Evolutionary conservation across 2,329 filamentous ascomycete genomes (phyloP).

Genomic region (Cryphonectria parasitica): DNA sequence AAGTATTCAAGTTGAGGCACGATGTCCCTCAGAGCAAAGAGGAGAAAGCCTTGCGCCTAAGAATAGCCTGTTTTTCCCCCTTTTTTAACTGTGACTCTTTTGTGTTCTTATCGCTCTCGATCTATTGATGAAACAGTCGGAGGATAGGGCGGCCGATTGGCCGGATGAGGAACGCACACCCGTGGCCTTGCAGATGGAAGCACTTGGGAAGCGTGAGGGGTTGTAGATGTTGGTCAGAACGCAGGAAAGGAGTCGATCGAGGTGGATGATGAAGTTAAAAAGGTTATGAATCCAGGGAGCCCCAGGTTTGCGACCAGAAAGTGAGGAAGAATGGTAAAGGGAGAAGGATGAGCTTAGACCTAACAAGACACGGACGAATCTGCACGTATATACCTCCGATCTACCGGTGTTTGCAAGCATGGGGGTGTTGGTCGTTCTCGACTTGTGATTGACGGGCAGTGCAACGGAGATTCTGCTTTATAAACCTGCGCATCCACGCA

Average conservation of each 20-base stretch:
- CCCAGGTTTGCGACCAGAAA: neutral
- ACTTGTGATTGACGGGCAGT: neutral
- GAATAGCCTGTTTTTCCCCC: neutral
- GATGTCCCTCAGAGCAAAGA: neutral
- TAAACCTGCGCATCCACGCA: neutral
- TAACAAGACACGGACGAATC: neutral
- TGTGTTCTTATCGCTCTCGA: neutral
- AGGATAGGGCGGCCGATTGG: neutral
- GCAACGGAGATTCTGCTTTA: neutral
- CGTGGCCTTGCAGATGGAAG: neutral
- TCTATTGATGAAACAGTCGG: neutral
- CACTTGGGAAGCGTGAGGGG: neutral
- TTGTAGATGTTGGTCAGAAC: neutral
- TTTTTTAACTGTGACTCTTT: neutral
- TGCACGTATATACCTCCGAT: slow-evolving; percentile 8
- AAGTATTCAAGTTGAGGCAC: neutral
- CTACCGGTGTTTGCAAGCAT: neutral
- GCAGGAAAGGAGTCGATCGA: neutral
- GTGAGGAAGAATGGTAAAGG: neutral
- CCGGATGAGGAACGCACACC: neutral
- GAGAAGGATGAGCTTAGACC: neutral
- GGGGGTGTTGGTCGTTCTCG: neutral
- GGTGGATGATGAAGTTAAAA: neutral
- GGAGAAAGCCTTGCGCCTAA: neutral
- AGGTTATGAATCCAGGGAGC: neutral